Evolutionary conservation across 345 rosid species (phyloP).

Genomic region (Physaria fendleri): DNA sequence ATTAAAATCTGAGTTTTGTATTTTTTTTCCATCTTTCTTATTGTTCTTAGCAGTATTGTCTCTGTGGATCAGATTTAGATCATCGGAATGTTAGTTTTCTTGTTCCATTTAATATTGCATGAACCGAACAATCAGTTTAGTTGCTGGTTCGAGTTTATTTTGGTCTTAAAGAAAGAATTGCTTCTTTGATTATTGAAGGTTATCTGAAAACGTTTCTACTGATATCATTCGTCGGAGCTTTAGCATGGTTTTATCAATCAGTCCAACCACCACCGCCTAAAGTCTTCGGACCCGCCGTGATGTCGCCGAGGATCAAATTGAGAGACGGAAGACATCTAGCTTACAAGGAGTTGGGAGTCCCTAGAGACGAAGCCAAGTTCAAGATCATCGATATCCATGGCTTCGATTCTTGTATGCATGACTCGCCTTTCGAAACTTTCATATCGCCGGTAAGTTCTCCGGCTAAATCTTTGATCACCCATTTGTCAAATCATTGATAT

Average conservation of each 20-base stretch:
- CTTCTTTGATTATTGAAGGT: background rate
- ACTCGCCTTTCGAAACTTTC: constrained; percentile 18
- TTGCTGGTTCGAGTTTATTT: too few species aligned
- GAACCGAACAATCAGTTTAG: too few species aligned
- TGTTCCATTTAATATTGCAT: too few species aligned
- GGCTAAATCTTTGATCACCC: background rate
- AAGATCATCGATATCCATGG: constrained; percentile 47
- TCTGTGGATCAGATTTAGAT: too few species aligned
- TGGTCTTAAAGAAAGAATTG: too few species aligned
- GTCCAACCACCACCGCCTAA: constrained; percentile 41
- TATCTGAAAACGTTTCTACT: constrained; percentile 15
- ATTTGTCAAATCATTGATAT: background rate
- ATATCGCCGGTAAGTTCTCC: constrained; percentile 32
- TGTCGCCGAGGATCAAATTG: constrained; percentile 40
- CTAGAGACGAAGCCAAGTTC: constrained; percentile 35
- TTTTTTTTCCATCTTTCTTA: too few species aligned
- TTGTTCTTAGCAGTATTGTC: too few species aligned
- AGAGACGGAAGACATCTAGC: constrained; percentile 60
- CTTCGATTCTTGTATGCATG: constrained; percentile 32
- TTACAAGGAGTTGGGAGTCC: constrained; percentile 42
- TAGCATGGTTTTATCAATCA: constrained; percentile 41
- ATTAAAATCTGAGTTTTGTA: background rate
- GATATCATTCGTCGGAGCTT: constrained; percentile 28
- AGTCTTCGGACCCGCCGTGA: constrained; percentile 33
- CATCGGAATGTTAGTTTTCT: too few species aligned